Evolutionary conservation across 805 yeast species (phyloP).

Genomic region (Scheffersomyces lignosus): DNA sequence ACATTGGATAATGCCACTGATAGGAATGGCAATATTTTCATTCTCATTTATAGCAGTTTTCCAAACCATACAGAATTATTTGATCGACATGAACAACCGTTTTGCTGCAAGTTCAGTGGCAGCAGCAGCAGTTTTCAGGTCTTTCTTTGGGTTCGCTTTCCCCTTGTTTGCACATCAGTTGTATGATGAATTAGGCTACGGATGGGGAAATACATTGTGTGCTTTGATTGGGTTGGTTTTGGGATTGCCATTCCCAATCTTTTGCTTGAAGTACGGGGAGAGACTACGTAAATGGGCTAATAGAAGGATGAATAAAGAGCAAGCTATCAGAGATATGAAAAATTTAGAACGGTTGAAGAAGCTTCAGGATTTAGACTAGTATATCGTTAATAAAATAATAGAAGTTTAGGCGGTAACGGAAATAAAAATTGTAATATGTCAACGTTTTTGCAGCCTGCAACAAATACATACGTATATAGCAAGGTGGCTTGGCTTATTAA

Average conservation of each 20-base stretch:
- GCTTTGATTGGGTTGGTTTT: constrained; percentile 32
- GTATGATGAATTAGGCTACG: constrained; percentile 35
- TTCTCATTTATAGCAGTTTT: constrained; percentile 38
- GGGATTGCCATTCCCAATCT: constrained; percentile 40
- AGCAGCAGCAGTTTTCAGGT: constrained; percentile 42
- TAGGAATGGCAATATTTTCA: constrained; percentile 38
- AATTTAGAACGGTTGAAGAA: constrained; percentile 14
- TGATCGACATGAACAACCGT: constrained; percentile 39
- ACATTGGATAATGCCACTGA: constrained; percentile 41
- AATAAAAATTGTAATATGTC: too few species aligned
- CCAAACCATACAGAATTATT: constrained; percentile 37
- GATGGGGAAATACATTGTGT: constrained; percentile 43
- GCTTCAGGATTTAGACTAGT: too few species aligned
- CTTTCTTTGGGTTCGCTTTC: constrained; percentile 38
- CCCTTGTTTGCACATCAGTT: constrained; percentile 37
- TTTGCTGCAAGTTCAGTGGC: constrained; percentile 43
- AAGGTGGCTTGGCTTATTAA: too few species aligned
- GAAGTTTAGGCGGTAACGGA: too few species aligned
- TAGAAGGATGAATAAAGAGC: constrained; percentile 22
- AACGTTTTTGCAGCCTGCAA: too few species aligned
- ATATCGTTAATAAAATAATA: too few species aligned
- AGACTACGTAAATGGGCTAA: constrained; percentile 35
- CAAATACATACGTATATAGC: too few species aligned
- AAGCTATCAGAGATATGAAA: constrained; percentile 21
- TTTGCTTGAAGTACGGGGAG: constrained; percentile 38